Evolutionary conservation across 2,329 filamentous ascomycete genomes (phyloP), one percentile per base, ranked within the genome.

Genomic region (Aspergillus hortae): DNA sequence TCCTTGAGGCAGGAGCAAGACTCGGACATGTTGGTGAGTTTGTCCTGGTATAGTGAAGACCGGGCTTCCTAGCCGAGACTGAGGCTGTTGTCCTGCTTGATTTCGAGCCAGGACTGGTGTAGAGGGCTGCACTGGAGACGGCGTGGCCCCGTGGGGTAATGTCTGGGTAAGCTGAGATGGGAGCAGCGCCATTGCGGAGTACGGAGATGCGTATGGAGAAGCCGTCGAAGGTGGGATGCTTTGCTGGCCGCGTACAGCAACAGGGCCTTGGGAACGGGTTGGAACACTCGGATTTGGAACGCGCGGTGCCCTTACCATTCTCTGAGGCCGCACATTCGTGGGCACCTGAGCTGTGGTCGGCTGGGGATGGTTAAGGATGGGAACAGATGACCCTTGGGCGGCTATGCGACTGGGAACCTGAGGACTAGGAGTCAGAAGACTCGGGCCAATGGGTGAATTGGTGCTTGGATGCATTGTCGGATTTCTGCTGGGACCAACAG

Each of bases 1-100:
- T 7, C 67, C 67, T 1, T 58, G 53, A 15, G 60, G 67, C 42
- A 76, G 77, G 30, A 80, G 63, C 6, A 74, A 57, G 48, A 50
- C 33, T 23, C 17, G 17, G 11, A 12, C 40, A 42, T 17, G 40
- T 17, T 12, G 40, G 15, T 19, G n/a, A 21, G 40, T 12, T 12
- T 19, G 19, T 6, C 14, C 40, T 11, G 40, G 40, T 25, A 42
- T 17, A 12, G 17, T 25, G 25, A 25, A 14, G 15, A 9, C 10
- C 19, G 17, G 19, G 15, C 6, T 21, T 19, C 19, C 2, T 23
- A 17, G 35, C 11, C n/a, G 35, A n/a, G 35, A 4, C 12, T n/a
- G 14, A 14, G 35, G 35, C 35, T 17, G 27, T 7, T 4, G 27
- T 11, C 27, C 27, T 10, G 27, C 27, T 11, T 30, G 27, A 3